Percentiles rank a stretch among this genome's conserved stretches.
phyloP scores from a whole-genome alignment of 768 basidiomycete genomes.

The Rhodotorula diobovata region DNA sequence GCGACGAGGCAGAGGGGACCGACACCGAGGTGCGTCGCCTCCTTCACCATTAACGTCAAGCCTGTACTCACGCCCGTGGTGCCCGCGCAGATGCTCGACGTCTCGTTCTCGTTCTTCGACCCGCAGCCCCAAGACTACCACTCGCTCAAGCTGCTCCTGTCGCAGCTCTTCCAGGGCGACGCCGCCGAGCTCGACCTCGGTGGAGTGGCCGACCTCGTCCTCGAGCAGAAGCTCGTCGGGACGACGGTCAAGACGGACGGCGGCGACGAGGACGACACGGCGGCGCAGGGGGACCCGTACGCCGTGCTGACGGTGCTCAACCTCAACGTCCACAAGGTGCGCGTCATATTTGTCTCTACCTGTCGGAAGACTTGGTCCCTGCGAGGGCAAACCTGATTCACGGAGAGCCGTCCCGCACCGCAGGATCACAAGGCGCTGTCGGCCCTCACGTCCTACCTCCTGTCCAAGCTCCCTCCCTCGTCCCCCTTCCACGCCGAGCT shows the following conservation, averaged over 20 bases:
- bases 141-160: conserved; percentile 56
- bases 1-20: background rate
- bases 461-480: conserved; percentile 57
- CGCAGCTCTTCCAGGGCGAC: conserved; percentile 67
- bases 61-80: background rate
- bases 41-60: too few species aligned
- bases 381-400: background rate
- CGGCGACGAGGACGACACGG: conserved; percentile 51
- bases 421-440: conserved; percentile 70
- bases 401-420: background rate
- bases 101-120: conserved; percentile 92
- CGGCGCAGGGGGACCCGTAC: conserved; percentile 67
- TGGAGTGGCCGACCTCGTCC: conserved; percentile 72
- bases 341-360: background rate
- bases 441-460: conserved; percentile 65
- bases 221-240: conserved; percentile 69
- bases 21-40: conserved; percentile 15
- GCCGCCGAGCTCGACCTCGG: conserved; percentile 66
- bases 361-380: too few species aligned
- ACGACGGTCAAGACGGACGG: conserved; percentile 91
- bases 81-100: conserved; percentile 60
- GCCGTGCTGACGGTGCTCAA: conserved; percentile 81
- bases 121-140: conserved; percentile 82
- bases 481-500: conserved; percentile 56
- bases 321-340: conserved; percentile 48